Conservation (phyloP, 2,329 filamentous ascomycete species). For the Magnaporthales sp. region DNA sequence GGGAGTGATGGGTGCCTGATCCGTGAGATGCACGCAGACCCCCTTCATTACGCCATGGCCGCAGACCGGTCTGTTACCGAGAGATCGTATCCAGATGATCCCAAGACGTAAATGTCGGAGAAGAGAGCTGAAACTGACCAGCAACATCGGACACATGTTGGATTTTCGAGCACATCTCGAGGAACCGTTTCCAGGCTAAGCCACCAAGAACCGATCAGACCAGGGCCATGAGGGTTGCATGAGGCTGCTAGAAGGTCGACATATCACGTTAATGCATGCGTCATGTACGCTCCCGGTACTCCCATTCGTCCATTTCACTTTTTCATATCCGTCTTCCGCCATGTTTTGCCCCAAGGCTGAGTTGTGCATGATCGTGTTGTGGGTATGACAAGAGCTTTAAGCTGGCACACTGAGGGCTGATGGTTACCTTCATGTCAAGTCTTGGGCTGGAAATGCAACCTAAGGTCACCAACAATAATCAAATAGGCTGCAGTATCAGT, state of each 20-base stretch:
- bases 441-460: neutral
- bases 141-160: neutral
- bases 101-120: neutral
- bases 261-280: neutral
- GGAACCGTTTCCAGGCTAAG: neutral
- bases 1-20: neutral
- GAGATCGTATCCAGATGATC: neutral
- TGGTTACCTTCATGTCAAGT: neutral
- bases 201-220: neutral
- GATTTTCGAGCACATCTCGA: neutral
- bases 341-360: neutral
- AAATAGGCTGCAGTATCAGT: neutral
- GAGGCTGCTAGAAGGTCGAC: neutral
- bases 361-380: neutral
- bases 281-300: neutral
- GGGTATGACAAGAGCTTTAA: neutral
- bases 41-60: neutral
- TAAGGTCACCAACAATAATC: neutral
- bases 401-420: neutral
- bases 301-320: neutral
- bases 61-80: neutral
- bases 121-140: neutral
- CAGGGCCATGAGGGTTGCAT: neutral
- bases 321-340: neutral
- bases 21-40: neutral